These are phyloP conservation scores for Naganishia randhawae DNA, from an alignment of 768 basidiomycete species.

Conservation along the genomic window DNA sequence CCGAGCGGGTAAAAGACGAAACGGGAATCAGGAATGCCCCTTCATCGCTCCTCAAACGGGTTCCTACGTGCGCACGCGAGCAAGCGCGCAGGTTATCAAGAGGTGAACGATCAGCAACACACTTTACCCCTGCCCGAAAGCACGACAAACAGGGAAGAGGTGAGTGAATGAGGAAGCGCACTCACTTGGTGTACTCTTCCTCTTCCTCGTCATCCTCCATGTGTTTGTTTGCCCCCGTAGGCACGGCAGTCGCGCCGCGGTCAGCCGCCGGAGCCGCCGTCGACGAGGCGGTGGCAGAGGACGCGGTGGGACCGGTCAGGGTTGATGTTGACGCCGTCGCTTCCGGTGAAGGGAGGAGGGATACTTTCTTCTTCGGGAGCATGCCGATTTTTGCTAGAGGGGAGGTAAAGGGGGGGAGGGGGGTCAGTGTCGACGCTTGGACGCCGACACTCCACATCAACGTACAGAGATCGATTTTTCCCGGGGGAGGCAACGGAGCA, in stretches of 20 bases:
- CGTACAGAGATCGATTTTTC: constrained; percentile 32
- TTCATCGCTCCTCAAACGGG: constrained; percentile 28
- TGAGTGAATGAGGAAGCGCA: background rate
- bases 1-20: too few relatives aligned
- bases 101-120: background rate
- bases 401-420: background rate
- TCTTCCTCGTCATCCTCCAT: constrained; percentile 45
- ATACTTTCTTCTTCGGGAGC: constrained; percentile 48
- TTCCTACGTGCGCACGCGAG: too few relatives aligned
- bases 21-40: background rate
- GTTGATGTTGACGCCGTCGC: constrained; percentile 23
- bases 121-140: background rate
- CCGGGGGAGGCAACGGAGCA: background rate
- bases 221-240: constrained; percentile 23
- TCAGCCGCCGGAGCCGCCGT: background rate
- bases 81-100: too few relatives aligned
- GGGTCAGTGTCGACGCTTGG: too few relatives aligned
- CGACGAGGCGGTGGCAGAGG: too few relatives aligned
- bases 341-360: constrained; percentile 45
- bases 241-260: constrained; percentile 11
- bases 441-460: background rate
- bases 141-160: background rate
- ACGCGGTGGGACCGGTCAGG: constrained; percentile 18
- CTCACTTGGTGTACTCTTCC: constrained; percentile 49
- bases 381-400: constrained; percentile 49